Evolutionary conservation across 148 eudicot genomes (phyloP), one percentile per base, ranked within the genome.

Genomic region (Diospyros lotus): DNA sequence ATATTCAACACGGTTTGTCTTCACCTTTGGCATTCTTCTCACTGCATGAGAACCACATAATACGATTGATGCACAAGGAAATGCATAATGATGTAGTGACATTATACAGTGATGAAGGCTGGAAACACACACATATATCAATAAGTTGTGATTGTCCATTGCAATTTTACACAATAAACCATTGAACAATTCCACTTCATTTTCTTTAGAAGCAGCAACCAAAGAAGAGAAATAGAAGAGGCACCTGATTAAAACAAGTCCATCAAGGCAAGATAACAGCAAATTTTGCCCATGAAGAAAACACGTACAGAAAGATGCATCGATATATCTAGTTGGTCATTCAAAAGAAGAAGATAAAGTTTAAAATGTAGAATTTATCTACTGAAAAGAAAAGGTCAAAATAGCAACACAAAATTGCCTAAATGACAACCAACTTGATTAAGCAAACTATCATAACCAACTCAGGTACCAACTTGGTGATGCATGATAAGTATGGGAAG

Each of bases 1-100:
- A 72, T 79, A 78, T 65, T 78, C 87, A 41, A 84, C 79, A 13
- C 85, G 84, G 69, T 75, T 80, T 42, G 84, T 89, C 75, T 85
- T 85, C 76, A 89, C 87, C 82, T 87, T 89, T 1, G 90, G 90
- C 90, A 89, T 89, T 55, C 13, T 75, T 77, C 42, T 65, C 17
- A 65, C 77, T 75, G 58, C 76, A 78, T 54, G 9, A 51, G 52
- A 8, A 8, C 6, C 3, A 52, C 5, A 64, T 1, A 40, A 51
- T 63, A 18, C 52, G 9, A 50, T 62, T 18, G 48, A 73, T 18
- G 48, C 28, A 28, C 28, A 28, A 74, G 50, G 12, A 38, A 73
- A 15, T 74, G 4, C 45, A 58, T 18, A 52, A 74, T 48, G 13
- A 46, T 61, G 10, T 6, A 64, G 52, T 48, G 52, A 48, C 52